Percentiles rank a stretch among this genome's conserved stretches.
phyloP scores from a whole-genome alignment of 2,329 filamentous ascomycete genomes.

The Pseudodiploospora longispora region DNA sequence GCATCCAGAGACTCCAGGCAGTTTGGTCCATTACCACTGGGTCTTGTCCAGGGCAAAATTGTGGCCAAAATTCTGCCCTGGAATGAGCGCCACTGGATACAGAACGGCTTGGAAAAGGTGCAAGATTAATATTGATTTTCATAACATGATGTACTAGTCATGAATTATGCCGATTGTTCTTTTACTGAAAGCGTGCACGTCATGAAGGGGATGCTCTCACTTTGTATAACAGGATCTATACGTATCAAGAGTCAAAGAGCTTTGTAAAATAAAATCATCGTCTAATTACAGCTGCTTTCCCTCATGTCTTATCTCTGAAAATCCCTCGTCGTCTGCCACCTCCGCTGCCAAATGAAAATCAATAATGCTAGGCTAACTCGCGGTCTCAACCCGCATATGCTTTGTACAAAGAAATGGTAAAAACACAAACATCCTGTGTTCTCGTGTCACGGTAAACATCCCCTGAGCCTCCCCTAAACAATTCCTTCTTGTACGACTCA shows the following conservation, averaged over 20 bases:
- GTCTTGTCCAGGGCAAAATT: conserved; percentile 75
- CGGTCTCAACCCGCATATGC: conserved; percentile 24
- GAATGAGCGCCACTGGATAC: conserved; percentile 42
- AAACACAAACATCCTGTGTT: conserved; percentile 14
- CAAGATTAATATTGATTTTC: conserved; percentile 3
- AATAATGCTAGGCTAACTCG: conserved; percentile 15
- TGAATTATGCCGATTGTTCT: too few species aligned
- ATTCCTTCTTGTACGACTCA: neutral
- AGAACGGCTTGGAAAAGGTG: conserved; percentile 30
- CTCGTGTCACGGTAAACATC: conserved; percentile 5
- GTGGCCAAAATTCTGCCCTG: conserved; percentile 53
- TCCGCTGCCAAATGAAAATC: conserved; percentile 10
- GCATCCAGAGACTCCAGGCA: conserved; percentile 79
- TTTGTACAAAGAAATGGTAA: conserved; percentile 21
- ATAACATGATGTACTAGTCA: too few species aligned
- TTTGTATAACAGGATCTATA: conserved; percentile 9
- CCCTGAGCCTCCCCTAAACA: neutral
- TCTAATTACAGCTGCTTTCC: conserved; percentile 27
- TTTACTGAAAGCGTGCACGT: too few species aligned
- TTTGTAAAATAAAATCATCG: conserved; percentile 15
- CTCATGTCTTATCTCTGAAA: conserved; percentile 9
- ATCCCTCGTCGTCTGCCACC: conserved; percentile 8
- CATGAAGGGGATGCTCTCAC: neutral
- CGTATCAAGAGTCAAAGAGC: conserved; percentile 12
- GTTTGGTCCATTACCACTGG: conserved; percentile 81